Percentiles rank a stretch among this genome's conserved stretches.
Evolutionary conservation across 2,329 filamentous ascomycete species (phyloP).

Genomic region (Zopfia rhizophila): DNA sequence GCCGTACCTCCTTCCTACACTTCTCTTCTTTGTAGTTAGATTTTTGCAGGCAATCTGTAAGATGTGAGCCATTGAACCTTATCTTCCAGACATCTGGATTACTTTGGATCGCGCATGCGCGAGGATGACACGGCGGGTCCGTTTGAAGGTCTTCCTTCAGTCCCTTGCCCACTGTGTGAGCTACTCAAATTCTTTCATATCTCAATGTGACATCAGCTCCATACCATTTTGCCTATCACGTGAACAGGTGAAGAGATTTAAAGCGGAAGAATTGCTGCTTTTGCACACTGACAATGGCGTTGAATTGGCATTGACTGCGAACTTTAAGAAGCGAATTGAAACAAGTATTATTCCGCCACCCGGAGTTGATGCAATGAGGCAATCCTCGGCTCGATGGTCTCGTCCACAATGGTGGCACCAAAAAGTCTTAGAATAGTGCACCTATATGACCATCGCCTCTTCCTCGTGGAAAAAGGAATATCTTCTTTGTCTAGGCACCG

Average conservation of each 20-base stretch:
- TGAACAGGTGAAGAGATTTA: constrained; percentile 18
- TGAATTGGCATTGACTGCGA: too few species aligned
- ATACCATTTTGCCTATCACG: constrained; percentile 39
- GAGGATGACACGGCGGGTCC: constrained; percentile 84
- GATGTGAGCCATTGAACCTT: constrained; percentile 7
- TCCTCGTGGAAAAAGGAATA: too few species aligned
- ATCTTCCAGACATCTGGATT: constrained; percentile 1
- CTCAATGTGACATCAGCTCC: constrained; percentile 42
- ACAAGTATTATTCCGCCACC: too few species aligned
- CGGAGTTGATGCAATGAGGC: too few species aligned
- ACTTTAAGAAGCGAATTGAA: too few species aligned
- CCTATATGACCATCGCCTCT: too few species aligned
- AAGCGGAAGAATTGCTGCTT: too few species aligned
- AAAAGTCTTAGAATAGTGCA: too few species aligned
- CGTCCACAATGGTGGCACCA: too few species aligned
- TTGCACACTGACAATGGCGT: too few species aligned
- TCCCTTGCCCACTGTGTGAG: constrained; percentile 45
- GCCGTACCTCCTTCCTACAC: constrained; percentile 70
- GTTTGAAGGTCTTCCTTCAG: constrained; percentile 76
- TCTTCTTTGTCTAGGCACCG: too few species aligned
- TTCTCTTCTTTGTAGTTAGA: constrained; percentile 87
- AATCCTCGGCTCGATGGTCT: too few species aligned
- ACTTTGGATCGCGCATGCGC: constrained; percentile 94
- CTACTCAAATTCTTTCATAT: constrained; percentile 2
- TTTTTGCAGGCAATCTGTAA: constrained; percentile 80